Conservation (phyloP, 2,329 filamentous ascomycete species). For the Dissoconium aciculare region DNA sequence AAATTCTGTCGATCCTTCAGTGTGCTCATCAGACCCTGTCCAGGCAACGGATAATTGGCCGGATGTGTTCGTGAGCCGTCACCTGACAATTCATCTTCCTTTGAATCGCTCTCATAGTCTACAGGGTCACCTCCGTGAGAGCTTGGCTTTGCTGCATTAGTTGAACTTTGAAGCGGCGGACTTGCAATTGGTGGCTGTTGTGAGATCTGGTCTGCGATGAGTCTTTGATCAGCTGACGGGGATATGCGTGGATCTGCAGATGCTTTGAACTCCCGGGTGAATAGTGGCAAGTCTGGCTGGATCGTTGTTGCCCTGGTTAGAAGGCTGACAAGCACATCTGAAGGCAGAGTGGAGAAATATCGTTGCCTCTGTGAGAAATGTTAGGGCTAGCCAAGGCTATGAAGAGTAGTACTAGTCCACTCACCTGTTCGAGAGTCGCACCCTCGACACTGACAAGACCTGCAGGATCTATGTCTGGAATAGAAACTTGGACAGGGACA, state of each 20-base stretch:
- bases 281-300: constrained; percentile 52
- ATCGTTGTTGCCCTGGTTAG: constrained; percentile 46
- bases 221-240: no score
- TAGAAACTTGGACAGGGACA: no score
- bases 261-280: constrained; percentile 28
- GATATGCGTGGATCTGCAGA: constrained; percentile 8
- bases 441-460: constrained; percentile 27
- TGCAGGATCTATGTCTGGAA: constrained; percentile 27
- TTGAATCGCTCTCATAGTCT: no score
- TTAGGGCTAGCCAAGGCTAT: neutral
- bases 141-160: constrained; percentile 25
- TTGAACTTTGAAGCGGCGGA: neutral
- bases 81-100: no score
- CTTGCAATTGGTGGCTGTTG: constrained; percentile 2
- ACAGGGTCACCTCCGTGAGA: constrained; percentile 8
- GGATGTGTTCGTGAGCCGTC: no score
- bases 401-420: constrained; percentile 5
- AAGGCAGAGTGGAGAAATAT: constrained; percentile 48
- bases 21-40: constrained; percentile 41
- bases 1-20: constrained; percentile 45
- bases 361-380: constrained; percentile 12
- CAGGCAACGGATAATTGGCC: constrained; percentile 47
- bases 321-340: constrained; percentile 47
- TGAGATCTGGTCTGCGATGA: no score
- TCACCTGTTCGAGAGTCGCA: constrained; percentile 30